A percentile compares a stretch with the other conserved stretches of the same genome.
These are phyloP conservation scores for Rhododendron ferrugineum DNA, from an alignment of 148 eudicot species.

Conservation along the genomic window DNA sequence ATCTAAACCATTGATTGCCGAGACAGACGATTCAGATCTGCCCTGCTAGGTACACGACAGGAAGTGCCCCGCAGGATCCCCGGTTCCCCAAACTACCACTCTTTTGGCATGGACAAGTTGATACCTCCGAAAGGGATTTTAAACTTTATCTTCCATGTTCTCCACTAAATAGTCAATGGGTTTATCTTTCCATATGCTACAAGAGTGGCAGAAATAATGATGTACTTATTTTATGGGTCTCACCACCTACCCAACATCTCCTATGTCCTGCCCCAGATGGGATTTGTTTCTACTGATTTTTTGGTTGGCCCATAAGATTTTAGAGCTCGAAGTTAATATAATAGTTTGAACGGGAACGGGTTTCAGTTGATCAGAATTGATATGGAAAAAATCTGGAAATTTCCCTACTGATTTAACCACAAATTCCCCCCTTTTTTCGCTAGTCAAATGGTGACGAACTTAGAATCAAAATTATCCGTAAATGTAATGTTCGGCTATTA, in stretches of 20 bases:
- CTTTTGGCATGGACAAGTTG: not conserved
- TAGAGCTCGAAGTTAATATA: not conserved
- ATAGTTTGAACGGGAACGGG: not conserved
- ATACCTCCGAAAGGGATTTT: not conserved
- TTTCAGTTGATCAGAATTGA: not conserved
- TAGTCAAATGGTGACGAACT: not conserved
- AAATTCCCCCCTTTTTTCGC: not conserved
- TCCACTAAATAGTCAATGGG: not conserved
- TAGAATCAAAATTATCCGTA: not conserved
- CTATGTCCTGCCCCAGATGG: not conserved
- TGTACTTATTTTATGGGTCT: not conserved
- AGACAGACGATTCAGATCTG: too few relatives aligned
- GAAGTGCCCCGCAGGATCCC: fast-evolving
- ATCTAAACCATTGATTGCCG: too few relatives aligned
- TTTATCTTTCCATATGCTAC: not conserved
- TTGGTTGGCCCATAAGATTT: not conserved
- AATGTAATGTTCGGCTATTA: not conserved
- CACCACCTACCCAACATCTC: not conserved
- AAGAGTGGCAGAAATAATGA: not conserved
- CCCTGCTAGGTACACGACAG: too few relatives aligned
- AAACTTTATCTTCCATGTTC: slow-evolving; percentile 1
- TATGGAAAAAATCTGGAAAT: not conserved
- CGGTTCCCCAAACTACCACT: not conserved
- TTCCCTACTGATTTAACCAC: not conserved
- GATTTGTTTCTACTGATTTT: not conserved